These are phyloP conservation scores for Globisporangium echinulatum DNA, from an alignment of 352 stramenopile species.

Conservation along the genomic window DNA sequence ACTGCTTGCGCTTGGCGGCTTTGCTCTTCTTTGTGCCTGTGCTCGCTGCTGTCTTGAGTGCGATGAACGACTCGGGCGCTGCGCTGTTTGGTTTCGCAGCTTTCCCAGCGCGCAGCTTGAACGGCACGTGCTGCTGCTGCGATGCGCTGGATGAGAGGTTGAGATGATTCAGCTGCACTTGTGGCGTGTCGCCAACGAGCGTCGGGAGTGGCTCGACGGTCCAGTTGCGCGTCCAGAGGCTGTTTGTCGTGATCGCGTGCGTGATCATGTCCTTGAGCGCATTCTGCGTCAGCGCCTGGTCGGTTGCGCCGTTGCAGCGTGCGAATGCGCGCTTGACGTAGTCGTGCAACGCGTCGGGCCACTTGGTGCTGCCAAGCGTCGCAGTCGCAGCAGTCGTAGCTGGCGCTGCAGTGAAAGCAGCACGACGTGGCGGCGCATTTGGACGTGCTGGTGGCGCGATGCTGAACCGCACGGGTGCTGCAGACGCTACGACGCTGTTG, in stretches of 20 bases:
- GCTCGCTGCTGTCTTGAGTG: conserved; percentile 28
- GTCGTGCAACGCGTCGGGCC: conserved; percentile 74
- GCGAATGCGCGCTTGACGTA: conserved; percentile 86
- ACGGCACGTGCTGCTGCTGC: background rate
- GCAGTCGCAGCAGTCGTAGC: conserved; percentile 10
- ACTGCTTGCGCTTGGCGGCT: conserved; percentile 50
- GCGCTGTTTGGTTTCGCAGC: conserved; percentile 8
- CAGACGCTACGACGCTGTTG: conserved; percentile 15
- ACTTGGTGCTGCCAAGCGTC: conserved; percentile 48
- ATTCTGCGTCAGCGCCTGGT: conserved; percentile 77
- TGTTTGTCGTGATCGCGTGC: conserved; percentile 77
- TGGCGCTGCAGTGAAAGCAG: conserved; percentile 10
- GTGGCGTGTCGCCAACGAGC: conserved; percentile 41
- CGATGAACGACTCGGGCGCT: conserved; percentile 30
- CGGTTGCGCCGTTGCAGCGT: conserved; percentile 61
- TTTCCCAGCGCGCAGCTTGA: conserved; percentile 5
- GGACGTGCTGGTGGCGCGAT: conserved; percentile 14
- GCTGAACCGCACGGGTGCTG: conserved; percentile 45
- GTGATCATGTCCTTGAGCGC: conserved; percentile 79
- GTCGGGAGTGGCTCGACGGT: conserved; percentile 59
- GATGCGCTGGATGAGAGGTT: conserved; percentile 3
- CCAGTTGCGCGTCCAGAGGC: conserved; percentile 85
- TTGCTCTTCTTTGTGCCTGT: conserved; percentile 41
- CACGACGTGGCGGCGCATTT: conserved; percentile 9
- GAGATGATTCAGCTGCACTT: conserved; percentile 15